Base-by-base conservation (phyloP, 2,329 filamentous ascomycete species). In the Tolypocladium amazonense region DNA sequence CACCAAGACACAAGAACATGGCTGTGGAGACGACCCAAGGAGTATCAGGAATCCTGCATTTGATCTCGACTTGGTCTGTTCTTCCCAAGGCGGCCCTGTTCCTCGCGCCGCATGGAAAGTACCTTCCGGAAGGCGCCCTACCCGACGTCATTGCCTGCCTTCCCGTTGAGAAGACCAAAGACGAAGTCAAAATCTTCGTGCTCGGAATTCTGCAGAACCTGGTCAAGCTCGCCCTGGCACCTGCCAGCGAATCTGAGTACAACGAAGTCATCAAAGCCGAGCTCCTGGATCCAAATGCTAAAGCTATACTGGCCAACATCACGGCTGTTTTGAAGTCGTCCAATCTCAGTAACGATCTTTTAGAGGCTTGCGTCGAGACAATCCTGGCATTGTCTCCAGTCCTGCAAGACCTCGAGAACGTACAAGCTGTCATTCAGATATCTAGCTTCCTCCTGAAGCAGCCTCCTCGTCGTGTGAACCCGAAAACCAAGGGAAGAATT, bases 21-120 rank as follows among this genome's bases (percentile, higher is more conserved):
- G 85, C 92, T 0, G 79, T 83, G 6, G 94, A 99, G 75, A 96
- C 90, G 52, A 89, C 91, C 0, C 92, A 99, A 70, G 90, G 91
- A 18, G 80, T 97, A 9, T 97, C 94, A 3, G 89, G 88, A 20
- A 82, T 92, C 47, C 81, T 97, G 62, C 87, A 88, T 63, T 78
- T 99, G 6, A 85, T 99, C 63, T 86, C 85, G 4, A 89, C 88
- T 1, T 96, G 93, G 89, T 87, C 90, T 4, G 82, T 82, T 60
- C 81, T 88, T 27, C 79, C 84, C 0, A 81, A 79, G 62, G 87
- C 86, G 1, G 86, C 87, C 1, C 69, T 86, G 8, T 90, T 94
- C 66, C 79, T 99, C 9, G 72, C 69, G 9, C 73, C 74, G 11
- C 70, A 75, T 56, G 67, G 62, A 12, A 65, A 67, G 18, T 72